Base-by-base conservation (phyloP, 2,329 filamentous ascomycete genomes). In the Penicillium sp. region DNA sequence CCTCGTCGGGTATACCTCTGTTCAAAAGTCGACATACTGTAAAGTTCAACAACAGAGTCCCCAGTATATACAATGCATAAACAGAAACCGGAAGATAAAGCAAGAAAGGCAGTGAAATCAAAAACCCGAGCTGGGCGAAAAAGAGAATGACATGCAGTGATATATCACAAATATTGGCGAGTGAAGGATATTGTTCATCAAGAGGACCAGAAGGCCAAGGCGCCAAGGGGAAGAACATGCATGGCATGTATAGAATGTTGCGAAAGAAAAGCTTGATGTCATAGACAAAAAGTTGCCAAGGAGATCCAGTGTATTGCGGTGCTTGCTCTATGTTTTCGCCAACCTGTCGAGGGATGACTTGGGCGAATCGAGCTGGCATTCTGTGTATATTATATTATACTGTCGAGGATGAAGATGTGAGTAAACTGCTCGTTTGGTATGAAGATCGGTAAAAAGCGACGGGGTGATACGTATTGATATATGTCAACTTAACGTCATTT, bases 171-270 rank as follows among this genome's bases (percentile, higher is more conserved):
- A 86, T 27, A 61, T 91, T 91, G 39, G 72, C 67, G n/a, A 62
- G 55, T 0, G 82, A 86, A 1, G 79, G 79, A 52, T 85, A 82
- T 21, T 91, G 75, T 74, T 92, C 88, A 62, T 86, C 85, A 49
- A 88, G 78, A 64, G 54, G 44, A 14, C 77, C 82, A 1, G 81
- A 83, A 36, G 77, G 76, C 49, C 75, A 75, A 1, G 84, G 81
- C 11, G 67, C 71, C 5, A 86, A 27, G 0, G 87, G 87, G 64
- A 80, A 76, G n/a, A 89, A 51, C 34, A 88, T 75, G 70, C 82
- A 84, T 2, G 84, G 85, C 16, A 88, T 66, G 5, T 68, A 66
- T 40, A 57, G 55, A n/a, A 65, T 60, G 22, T 69, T 63, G 7
- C 55, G 57, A 47, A 74, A 55, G 39, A 75, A 72, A 16, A 76